These are phyloP conservation scores for Cystofilobasidium capitatum DNA, from an alignment of 768 basidiomycete species.

Conservation along the genomic window DNA sequence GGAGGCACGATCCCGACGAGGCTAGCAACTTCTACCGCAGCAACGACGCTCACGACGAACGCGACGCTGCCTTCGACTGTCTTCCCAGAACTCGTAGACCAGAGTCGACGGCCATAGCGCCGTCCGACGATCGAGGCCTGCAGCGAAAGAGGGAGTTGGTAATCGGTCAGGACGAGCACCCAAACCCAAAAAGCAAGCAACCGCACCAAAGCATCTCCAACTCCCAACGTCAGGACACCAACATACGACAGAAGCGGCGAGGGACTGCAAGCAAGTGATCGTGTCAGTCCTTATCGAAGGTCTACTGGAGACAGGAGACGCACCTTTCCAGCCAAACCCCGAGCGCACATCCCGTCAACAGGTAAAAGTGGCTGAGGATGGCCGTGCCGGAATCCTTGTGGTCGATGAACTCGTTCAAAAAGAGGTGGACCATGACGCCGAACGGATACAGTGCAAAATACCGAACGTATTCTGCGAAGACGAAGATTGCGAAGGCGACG, in stretches of 20 bases:
- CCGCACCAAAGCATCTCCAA: slow-evolving; percentile 83
- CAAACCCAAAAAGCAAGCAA: background rate
- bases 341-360: slow-evolving; percentile 88
- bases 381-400: slow-evolving; percentile 89
- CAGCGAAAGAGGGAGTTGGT: background rate
- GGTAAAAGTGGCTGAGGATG: slow-evolving; percentile 93
- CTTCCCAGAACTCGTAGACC: slow-evolving; percentile 76
- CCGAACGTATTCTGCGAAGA: slow-evolving; percentile 91
- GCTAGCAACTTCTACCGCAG: slow-evolving; percentile 61
- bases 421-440: slow-evolving; percentile 82
- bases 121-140: slow-evolving; percentile 90
- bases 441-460: slow-evolving; percentile 98
- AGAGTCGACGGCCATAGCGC: slow-evolving; percentile 64
- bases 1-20: slow-evolving; percentile 56
- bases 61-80: slow-evolving; percentile 86
- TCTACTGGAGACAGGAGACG: slow-evolving; percentile 35
- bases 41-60: slow-evolving; percentile 61
- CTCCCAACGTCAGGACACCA: slow-evolving; percentile 76
- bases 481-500: slow-evolving; percentile 86
- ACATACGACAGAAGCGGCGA: slow-evolving; percentile 58
- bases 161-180: background rate
- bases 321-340: slow-evolving; percentile 92
- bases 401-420: slow-evolving; percentile 96
- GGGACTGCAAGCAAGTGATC: slow-evolving; percentile 38
- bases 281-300: background rate